These are phyloP conservation scores for Grosmannia huntii DNA, from an alignment of 2,329 filamentous ascomycete genomes.

Conservation along the genomic window DNA sequence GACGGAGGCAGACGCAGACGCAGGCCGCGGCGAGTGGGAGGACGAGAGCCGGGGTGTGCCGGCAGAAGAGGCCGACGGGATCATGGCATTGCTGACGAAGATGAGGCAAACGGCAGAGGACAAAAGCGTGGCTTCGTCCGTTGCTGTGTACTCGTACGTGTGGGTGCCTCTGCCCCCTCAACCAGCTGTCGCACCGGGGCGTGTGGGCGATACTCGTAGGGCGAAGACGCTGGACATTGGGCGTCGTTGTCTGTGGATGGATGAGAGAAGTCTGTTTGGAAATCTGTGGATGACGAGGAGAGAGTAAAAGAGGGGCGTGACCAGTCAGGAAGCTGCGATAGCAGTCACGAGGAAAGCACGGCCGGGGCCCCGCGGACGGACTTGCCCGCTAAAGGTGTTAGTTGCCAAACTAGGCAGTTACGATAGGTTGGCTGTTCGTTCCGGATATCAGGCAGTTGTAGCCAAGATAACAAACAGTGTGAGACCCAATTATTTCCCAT, in stretches of 20 bases:
- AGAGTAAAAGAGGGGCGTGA: neutral
- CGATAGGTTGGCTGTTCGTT: neutral
- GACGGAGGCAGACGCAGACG: neutral
- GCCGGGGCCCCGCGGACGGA: neutral
- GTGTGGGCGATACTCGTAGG: neutral
- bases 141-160: no score
- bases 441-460: neutral
- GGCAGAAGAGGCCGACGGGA: neutral
- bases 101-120: neutral
- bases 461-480: neutral
- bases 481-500: neutral
- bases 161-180: no score
- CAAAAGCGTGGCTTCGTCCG: no score
- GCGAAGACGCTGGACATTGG: neutral
- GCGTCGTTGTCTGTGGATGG: no score
- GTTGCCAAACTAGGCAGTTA: neutral
- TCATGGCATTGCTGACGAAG: neutral
- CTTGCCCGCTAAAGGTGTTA: neutral
- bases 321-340: neutral
- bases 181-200: neutral
- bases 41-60: neutral
- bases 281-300: neutral
- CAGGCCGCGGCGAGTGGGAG: neutral
- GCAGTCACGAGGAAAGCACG: neutral
- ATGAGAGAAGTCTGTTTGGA: neutral